These are phyloP conservation scores for Aspergillus nomiae DNA, from an alignment of 2,329 filamentous ascomycete species.

Conservation along the genomic window DNA sequence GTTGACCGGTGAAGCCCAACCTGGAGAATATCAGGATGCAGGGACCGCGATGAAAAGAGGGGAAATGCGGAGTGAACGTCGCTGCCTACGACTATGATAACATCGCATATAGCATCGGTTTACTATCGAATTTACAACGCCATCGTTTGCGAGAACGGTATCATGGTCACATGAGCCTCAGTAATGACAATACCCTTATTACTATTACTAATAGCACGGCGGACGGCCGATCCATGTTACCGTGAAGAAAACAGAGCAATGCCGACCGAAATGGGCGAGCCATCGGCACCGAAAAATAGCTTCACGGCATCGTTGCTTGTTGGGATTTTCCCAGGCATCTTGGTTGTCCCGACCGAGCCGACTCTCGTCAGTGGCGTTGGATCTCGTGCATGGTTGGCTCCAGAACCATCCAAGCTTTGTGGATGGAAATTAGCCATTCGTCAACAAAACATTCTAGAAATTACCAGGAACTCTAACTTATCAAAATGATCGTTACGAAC, in stretches of 20 bases:
- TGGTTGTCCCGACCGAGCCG: constrained; percentile 17
- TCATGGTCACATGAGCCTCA: neutral
- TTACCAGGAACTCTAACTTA: no score
- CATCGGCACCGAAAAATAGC: constrained; percentile 8
- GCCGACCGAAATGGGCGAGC: neutral
- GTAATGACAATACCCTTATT: neutral
- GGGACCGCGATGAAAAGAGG: constrained; percentile 12
- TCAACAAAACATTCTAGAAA: neutral
- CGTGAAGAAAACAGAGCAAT: neutral
- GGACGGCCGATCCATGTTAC: neutral
- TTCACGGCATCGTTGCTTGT: neutral
- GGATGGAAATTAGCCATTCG: constrained; percentile 1
- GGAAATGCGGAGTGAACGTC: constrained; percentile 20
- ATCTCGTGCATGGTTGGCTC: constrained; percentile 7
- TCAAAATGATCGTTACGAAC: neutral
- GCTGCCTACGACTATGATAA: neutral
- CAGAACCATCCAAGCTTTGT: constrained; percentile 15
- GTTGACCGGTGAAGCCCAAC: constrained; percentile 17
- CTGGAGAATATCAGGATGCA: constrained; percentile 6
- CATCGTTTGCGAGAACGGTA: neutral
- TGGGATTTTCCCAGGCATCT: neutral
- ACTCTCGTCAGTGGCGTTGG: constrained; percentile 11
- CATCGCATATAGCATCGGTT: neutral
- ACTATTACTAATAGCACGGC: neutral
- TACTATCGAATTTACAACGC: neutral